phyloP scores from a whole-genome alignment of 371 early-diverging fungal species.

The Apophysomyces trapeziformis region DNA sequence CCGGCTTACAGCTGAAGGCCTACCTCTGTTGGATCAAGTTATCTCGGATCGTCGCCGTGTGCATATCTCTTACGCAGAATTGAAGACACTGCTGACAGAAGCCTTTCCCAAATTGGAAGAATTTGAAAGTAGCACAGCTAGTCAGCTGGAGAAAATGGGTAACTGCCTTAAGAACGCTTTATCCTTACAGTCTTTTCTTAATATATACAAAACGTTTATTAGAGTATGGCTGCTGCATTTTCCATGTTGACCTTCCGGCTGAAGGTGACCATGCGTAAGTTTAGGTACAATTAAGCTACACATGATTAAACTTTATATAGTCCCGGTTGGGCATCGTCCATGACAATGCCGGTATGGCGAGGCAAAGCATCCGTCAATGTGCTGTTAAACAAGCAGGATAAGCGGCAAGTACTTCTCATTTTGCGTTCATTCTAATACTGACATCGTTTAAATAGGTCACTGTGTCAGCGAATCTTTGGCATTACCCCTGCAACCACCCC shows the following conservation, averaged over 20 bases:
- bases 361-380: constrained; percentile 73
- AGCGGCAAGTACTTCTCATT: constrained; percentile 32
- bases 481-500: constrained; percentile 46
- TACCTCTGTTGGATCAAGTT: constrained; percentile 67
- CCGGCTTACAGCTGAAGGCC: constrained; percentile 82
- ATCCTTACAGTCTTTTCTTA: neutral
- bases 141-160: constrained; percentile 38
- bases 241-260: constrained; percentile 57
- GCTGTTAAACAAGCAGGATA: constrained; percentile 76
- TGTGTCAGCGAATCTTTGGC: constrained; percentile 50
- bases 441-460: constrained; percentile 24
- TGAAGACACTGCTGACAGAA: constrained; percentile 60
- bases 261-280: constrained; percentile 22
- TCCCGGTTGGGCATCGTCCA: constrained; percentile 43
- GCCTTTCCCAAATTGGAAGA: constrained; percentile 62
- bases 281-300: constrained; percentile 6
- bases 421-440: neutral
- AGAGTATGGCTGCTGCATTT: constrained; percentile 66
- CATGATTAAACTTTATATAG: constrained; percentile 15
- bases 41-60: constrained; percentile 56
- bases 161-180: constrained; percentile 5
- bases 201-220: neutral
- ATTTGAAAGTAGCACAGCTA: constrained; percentile 38
- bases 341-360: constrained; percentile 77
- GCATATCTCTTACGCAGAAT: constrained; percentile 52